These are phyloP conservation scores for Ormosia semicastrata DNA, from an alignment of 306 rosid species.

Conservation along the genomic window DNA sequence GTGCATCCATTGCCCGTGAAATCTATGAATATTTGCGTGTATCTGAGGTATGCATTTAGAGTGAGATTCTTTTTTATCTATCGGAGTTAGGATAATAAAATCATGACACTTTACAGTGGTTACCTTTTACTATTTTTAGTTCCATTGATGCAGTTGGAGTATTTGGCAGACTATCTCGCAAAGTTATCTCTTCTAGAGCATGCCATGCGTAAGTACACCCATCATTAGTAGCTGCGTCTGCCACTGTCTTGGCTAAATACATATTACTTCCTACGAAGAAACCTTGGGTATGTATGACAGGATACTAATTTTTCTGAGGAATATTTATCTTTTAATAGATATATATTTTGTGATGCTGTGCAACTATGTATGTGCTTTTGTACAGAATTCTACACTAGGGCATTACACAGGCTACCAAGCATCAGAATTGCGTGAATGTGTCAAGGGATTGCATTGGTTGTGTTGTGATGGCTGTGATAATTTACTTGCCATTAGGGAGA, in stretches of 20 bases:
- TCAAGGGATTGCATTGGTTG: constrained; percentile 48
- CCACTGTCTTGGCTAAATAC: constrained; percentile 67
- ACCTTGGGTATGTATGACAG: constrained; percentile 63
- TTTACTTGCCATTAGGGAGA: constrained; percentile 61
- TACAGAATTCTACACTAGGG: constrained; percentile 56
- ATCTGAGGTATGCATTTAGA: constrained; percentile 49
- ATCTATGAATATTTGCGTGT: constrained; percentile 49
- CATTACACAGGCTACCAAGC: constrained; percentile 57
- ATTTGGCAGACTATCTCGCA: constrained; percentile 53
- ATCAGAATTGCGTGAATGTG: constrained; percentile 55
- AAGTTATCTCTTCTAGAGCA: constrained; percentile 65
- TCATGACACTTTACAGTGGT: constrained; percentile 7
- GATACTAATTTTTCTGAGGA: constrained; percentile 10
- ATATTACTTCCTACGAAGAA: constrained; percentile 45
- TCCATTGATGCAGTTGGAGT: constrained; percentile 49
- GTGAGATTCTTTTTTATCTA: not conserved
- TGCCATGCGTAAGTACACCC: constrained; percentile 49
- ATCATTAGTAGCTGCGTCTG: constrained; percentile 66
- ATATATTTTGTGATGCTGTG: constrained; percentile 1
- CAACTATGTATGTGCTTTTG: constrained; percentile 16
- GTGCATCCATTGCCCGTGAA: constrained; percentile 48
- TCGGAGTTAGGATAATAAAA: not conserved
- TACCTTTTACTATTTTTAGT: constrained; percentile 29
- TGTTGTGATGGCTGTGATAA: constrained; percentile 35
- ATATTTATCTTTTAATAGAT: constrained; percentile 11